Conservation (phyloP, 2,329 filamentous ascomycete species). For the Septoria petroselini region DNA sequence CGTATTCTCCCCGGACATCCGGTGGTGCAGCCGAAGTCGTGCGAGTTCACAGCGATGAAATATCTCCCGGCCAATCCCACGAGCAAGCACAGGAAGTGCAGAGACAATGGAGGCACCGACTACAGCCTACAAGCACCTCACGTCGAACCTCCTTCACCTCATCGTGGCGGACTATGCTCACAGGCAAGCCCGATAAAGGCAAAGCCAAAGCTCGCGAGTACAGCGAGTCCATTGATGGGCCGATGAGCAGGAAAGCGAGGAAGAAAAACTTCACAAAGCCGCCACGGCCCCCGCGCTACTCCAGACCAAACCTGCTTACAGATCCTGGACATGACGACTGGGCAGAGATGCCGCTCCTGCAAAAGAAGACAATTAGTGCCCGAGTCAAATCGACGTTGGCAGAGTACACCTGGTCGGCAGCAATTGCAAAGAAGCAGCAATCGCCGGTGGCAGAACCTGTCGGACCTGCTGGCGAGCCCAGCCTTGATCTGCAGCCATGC, state of each 20-base stretch:
- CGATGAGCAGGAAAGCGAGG: not conserved
- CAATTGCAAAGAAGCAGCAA: constrained; percentile 5
- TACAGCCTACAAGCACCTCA: not conserved
- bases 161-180: not conserved
- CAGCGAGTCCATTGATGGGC: constrained; percentile 2
- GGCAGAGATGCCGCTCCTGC: constrained; percentile 6
- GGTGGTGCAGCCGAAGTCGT: not conserved
- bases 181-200: not conserved
- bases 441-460: constrained; percentile 6
- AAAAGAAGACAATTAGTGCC: constrained; percentile 12
- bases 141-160: not conserved
- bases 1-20: not conserved
- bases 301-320: not conserved
- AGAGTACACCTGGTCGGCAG: constrained; percentile 11
- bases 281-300: not conserved
- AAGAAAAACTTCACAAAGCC: not conserved
- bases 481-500: not conserved
- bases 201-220: constrained; percentile 3
- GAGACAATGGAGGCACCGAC: too few species aligned
- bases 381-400: constrained; percentile 11
- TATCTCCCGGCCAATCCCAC: not conserved
- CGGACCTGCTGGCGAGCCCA: constrained; percentile 13
- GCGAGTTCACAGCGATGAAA: constrained; percentile 1
- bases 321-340: constrained; percentile 17
- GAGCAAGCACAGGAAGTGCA: not conserved